A percentile compares a stretch with the other conserved stretches of the same genome.
Evolutionary conservation across 106 monocot species (phyloP).

Genomic region (Xerophyta viscosa): DNA sequence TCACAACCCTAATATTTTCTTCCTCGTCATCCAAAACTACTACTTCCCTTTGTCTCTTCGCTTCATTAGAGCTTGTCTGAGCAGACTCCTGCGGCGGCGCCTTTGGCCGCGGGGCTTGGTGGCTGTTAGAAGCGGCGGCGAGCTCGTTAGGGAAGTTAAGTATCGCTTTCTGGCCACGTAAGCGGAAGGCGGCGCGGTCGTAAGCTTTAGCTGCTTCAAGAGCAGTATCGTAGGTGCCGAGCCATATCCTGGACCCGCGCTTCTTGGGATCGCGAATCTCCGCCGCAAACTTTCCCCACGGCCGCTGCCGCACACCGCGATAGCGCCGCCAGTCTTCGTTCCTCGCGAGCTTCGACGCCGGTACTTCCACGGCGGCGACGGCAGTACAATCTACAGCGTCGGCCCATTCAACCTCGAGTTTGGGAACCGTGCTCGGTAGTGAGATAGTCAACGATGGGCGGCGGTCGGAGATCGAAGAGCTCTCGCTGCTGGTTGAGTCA

Average conservation of each 20-base stretch:
- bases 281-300: no score
- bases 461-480: background rate
- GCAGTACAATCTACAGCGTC: background rate
- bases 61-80: background rate
- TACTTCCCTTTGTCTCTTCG: slow-evolving; percentile 15
- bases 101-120: no score
- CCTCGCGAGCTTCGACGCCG: no score
- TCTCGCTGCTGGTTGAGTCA: background rate
- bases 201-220: slow-evolving; percentile 72
- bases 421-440: no score
- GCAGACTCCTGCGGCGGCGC: background rate
- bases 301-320: slow-evolving; percentile 64
- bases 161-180: slow-evolving; percentile 69
- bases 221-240: slow-evolving; percentile 65
- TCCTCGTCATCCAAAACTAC: background rate
- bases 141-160: slow-evolving; percentile 82
- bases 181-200: slow-evolving; percentile 59
- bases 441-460: slow-evolving; percentile 1
- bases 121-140: background rate
- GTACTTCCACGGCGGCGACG: slow-evolving; percentile 6
- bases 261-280: slow-evolving; percentile 58
- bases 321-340: slow-evolving; percentile 13
- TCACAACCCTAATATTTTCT: slow-evolving; percentile 7
- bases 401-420: background rate
- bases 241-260: slow-evolving; percentile 57